Evolutionary conservation across 2,329 filamentous ascomycete genomes (phyloP).

Genomic region (Apiospora marii): DNA sequence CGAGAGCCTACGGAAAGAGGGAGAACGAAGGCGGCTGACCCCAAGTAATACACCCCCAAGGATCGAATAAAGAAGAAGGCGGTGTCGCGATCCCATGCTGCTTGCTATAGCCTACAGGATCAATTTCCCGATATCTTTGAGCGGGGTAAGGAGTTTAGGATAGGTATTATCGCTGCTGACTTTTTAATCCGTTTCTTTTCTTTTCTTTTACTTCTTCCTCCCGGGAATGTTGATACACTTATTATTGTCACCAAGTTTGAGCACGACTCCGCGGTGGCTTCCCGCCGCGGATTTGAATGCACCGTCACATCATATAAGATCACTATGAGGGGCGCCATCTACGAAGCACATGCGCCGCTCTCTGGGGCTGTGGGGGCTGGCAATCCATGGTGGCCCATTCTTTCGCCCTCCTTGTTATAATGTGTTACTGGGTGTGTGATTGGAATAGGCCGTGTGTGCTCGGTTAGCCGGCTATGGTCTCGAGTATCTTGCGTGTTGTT

Average conservation of each 20-base stretch:
- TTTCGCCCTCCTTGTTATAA: neutral
- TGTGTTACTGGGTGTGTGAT: neutral
- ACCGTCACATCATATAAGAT: neutral
- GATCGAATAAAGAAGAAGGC: slow-evolving; percentile 46
- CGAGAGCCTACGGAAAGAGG: slow-evolving; percentile 85
- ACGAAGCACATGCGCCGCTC: neutral
- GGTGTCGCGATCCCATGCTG: neutral
- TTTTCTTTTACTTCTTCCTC: neutral
- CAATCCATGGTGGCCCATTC: neutral
- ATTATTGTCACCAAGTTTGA: neutral
- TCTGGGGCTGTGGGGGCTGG: neutral
- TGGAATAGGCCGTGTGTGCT: neutral
- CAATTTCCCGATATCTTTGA: neutral
- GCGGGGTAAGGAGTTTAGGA: slow-evolving; percentile 15
- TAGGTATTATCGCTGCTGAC: neutral
- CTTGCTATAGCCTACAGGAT: neutral
- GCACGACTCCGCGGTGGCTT: neutral
- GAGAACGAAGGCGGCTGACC: slow-evolving; percentile 71
- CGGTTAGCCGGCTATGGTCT: neutral
- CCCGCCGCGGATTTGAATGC: neutral
- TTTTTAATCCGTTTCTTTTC: neutral
- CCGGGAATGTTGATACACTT: slow-evolving; percentile 1
- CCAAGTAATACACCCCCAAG: slow-evolving; percentile 51
- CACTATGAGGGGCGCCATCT: neutral
- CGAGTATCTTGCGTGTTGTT: neutral